These are phyloP conservation scores for Wallacemonas sp. DNA, from an alignment of 208 protist genomes.

Conservation along the genomic window DNA sequence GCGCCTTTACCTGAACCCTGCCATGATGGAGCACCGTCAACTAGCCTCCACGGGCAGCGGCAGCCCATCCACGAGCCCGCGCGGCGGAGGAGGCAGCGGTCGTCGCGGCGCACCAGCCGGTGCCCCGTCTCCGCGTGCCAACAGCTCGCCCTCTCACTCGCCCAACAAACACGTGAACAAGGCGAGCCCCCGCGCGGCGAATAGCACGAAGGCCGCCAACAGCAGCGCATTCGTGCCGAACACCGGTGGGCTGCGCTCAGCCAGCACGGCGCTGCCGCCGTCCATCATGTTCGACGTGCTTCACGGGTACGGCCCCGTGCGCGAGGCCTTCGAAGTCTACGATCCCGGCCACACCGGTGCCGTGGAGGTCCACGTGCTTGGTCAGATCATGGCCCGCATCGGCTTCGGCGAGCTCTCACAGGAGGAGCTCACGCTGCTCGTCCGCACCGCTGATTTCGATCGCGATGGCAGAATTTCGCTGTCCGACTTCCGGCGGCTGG, in stretches of 20 bases:
- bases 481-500: conserved; percentile 86
- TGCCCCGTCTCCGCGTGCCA: background rate
- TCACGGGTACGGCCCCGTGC: conserved; percentile 69
- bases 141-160: background rate
- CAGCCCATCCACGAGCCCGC: conserved; percentile 12
- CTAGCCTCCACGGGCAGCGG: background rate
- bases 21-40: background rate
- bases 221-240: background rate
- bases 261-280: background rate
- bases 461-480: conserved; percentile 90
- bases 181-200: background rate
- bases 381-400: conserved; percentile 82
- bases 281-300: conserved; percentile 25
- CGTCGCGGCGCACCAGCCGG: background rate
- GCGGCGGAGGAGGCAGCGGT: background rate
- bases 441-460: conserved; percentile 92
- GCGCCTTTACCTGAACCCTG: conserved; percentile 26
- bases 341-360: conserved; percentile 81
- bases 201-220: background rate
- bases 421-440: conserved; percentile 85
- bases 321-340: conserved; percentile 90
- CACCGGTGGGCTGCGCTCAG: background rate
- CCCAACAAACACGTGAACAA: background rate
- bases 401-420: conserved; percentile 81
- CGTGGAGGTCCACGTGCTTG: conserved; percentile 78